Conservation (phyloP, 1,284 basidiomycete species). For the Heimioporus punctisporus region DNA sequence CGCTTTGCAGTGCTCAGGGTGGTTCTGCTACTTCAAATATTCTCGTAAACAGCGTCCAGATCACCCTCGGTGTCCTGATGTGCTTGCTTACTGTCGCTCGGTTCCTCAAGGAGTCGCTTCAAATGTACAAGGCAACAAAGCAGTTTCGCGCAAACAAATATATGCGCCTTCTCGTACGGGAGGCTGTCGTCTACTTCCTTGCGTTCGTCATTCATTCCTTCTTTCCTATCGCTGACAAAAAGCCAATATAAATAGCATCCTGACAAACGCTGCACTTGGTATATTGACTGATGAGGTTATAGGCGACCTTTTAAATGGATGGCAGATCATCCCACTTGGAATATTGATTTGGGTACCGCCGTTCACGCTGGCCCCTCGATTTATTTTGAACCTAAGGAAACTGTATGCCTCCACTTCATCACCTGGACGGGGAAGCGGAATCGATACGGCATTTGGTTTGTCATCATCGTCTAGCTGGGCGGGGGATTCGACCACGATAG, state of each 20-base stretch:
- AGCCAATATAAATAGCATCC: not conserved
- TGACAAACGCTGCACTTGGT: not conserved
- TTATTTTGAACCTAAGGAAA: not conserved
- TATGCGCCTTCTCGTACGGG: not conserved
- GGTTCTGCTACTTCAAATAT: not conserved
- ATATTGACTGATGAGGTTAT: not conserved
- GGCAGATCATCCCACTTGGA: not conserved
- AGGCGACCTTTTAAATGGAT: too few species aligned
- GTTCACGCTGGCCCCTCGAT: not conserved
- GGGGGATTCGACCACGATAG: not conserved
- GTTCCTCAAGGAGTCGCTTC: not conserved
- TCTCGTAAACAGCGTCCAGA: not conserved
- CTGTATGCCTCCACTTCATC: not conserved
- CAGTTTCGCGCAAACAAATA: not conserved
- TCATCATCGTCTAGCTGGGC: not conserved
- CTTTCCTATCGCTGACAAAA: not conserved
- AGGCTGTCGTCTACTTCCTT: not conserved
- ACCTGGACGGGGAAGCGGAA: not conserved
- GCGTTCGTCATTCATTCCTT: not conserved
- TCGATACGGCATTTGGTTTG: not conserved
- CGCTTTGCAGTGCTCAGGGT: not conserved
- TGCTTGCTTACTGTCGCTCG: not conserved
- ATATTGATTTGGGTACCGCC: not conserved
- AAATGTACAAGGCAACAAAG: not conserved
- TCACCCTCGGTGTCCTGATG: not conserved